Evolutionary conservation across 2,329 filamentous ascomycete genomes (phyloP), one percentile per base, ranked within the genome.

Genomic region (Parastagonospora nodorum): DNA sequence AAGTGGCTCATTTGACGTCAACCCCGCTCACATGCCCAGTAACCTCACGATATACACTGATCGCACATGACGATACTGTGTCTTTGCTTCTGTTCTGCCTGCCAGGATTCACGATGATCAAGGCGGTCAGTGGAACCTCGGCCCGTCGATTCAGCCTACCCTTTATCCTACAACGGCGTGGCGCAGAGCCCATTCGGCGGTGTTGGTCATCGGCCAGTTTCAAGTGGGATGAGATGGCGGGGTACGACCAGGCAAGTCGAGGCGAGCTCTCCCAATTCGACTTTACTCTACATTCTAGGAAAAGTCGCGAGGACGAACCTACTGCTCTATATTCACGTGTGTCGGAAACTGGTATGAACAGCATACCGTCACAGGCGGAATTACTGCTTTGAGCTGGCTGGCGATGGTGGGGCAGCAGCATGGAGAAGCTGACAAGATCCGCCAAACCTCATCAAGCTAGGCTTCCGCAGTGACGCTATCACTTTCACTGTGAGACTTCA

Each of bases 121-220:
- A 55, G 67, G 70, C 70, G 70, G 69, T 73, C 64, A 71, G 53
- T 71, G 70, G 70, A 51, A 52, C 48, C 28, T 45, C 70, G 70
- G 70, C 58, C 70, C 70, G 70, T 62, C 62, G 61, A 64, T 66
- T 69, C 69, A 64, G 63, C 58, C 63, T 72, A 60, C 63, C 60
- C 45, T 61, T 68, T 61, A 60, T 52, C 58, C 63, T 50, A 44
- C 36, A 43, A 51, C 50, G 40, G 49, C 43, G 51, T 53, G 52
- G 47, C 50, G 37, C 41, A 40, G 41, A 39, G 46, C 41, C 37
- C 51, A 36, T 41, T 53, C 42, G 51, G 51, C 45, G 41, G 46
- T 48, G 48, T 50, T 41, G 43, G 28, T 39, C 38, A 24, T 40
- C 35, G 16, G 12, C 33, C 33, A 30, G 43, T 40, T 54, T 12